A percentile compares a stretch with the other conserved stretches of the same genome.
phyloP scores from a whole-genome alignment of 2,329 filamentous ascomycete genomes.

The Pyrenophora graminea region DNA sequence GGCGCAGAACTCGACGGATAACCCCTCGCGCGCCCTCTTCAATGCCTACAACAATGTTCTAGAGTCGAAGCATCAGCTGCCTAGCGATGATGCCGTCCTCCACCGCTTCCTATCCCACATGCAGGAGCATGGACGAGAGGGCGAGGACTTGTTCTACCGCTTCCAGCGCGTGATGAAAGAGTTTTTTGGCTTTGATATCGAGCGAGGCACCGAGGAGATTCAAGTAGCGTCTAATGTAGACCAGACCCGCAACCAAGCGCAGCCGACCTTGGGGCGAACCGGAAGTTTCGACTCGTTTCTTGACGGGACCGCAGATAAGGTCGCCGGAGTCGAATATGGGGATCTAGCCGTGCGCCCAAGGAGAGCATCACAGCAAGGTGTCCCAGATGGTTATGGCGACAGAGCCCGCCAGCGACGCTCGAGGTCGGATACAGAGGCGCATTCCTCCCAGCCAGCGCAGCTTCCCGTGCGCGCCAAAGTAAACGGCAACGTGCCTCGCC shows the following conservation, averaged over 20 bases:
- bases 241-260: constrained; percentile 26
- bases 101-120: constrained; percentile 80
- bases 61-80: constrained; percentile 69
- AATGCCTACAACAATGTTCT: constrained; percentile 78
- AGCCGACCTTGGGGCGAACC: constrained; percentile 40
- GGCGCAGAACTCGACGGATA: constrained; percentile 69
- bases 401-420: constrained; percentile 23
- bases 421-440: constrained; percentile 33
- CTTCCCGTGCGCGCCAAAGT: constrained; percentile 34
- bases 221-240: constrained; percentile 40
- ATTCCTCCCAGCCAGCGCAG: constrained; percentile 24
- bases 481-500: constrained; percentile 25
- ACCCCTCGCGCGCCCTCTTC: constrained; percentile 75
- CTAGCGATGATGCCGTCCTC: constrained; percentile 75
- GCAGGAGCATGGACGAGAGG: constrained; percentile 32
- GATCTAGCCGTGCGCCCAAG: constrained; percentile 25
- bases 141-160: constrained; percentile 63
- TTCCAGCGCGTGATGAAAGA: constrained; percentile 70
- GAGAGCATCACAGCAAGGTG: constrained; percentile 19
- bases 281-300: constrained; percentile 65
- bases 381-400: constrained; percentile 12
- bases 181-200: constrained; percentile 62
- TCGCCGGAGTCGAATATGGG: constrained; percentile 47
- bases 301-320: constrained; percentile 59
- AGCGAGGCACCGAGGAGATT: constrained; percentile 52